phyloP scores from a whole-genome alignment of 768 basidiomycete genomes.

The Crucibulum laeve region DNA sequence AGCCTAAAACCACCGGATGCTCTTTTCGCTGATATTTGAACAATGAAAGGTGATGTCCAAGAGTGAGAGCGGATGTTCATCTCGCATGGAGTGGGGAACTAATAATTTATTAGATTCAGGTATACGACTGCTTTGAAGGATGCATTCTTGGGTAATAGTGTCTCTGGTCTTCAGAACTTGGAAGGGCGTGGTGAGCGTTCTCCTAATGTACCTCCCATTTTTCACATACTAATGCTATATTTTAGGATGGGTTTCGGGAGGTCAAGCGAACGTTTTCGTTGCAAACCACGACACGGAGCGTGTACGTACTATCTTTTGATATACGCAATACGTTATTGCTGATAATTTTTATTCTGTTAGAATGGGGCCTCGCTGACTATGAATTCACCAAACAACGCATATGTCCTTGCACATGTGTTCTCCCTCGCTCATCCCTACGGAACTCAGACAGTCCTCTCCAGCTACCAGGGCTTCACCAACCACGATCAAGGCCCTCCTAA shows the following conservation, averaged over 20 bases:
- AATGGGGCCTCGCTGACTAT: conserved; percentile 50
- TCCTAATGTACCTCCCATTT: too few relatives aligned
- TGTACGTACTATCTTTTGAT: conserved; percentile 17
- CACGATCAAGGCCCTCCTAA: conserved; percentile 60
- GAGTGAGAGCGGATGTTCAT: conserved; percentile 32
- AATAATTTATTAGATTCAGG: conserved; percentile 41
- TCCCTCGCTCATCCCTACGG: conserved; percentile 68
- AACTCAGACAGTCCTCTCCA: conserved; percentile 58
- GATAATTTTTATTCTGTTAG: conserved; percentile 25
- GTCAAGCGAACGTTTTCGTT: conserved; percentile 59
- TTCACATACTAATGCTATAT: too few relatives aligned
- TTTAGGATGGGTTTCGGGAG: conserved; percentile 54
- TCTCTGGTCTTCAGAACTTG: conserved; percentile 47
- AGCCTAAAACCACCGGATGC: too few relatives aligned
- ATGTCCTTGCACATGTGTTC: conserved; percentile 55
- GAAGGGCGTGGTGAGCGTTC: conserved; percentile 40
- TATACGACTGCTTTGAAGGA: conserved; percentile 49
- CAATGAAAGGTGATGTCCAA: conserved; percentile 66
- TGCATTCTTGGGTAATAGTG: conserved; percentile 48
- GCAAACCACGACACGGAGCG: conserved; percentile 71
- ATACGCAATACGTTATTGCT: too few relatives aligned
- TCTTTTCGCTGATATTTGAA: too few relatives aligned
- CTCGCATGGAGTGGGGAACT: background rate
- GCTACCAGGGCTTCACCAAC: conserved; percentile 43
- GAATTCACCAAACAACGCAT: conserved; percentile 63